phyloP scores from a whole-genome alignment of 768 basidiomycete genomes.

The Botryobasidium botryosum region DNA sequence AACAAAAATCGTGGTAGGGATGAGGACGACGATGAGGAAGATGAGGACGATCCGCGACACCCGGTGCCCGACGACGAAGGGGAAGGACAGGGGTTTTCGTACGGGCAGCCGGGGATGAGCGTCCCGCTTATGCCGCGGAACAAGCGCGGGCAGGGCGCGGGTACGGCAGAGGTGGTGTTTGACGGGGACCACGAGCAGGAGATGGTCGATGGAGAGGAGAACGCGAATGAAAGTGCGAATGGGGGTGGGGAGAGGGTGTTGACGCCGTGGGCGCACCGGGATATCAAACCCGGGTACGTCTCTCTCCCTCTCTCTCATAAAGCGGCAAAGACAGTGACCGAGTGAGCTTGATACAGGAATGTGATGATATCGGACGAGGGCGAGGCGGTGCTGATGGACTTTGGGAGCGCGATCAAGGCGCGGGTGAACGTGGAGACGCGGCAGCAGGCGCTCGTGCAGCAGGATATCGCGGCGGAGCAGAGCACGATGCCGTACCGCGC shows the following conservation, averaged over 20 bases:
- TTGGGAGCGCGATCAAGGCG: slow-evolving; percentile 82
- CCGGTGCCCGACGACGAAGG: slow-evolving; percentile 60
- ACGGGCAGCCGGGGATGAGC: not conserved
- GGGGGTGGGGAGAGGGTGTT: slow-evolving; percentile 30
- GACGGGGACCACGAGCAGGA: slow-evolving; percentile 63
- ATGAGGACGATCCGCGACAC: slow-evolving; percentile 23
- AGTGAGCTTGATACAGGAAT: slow-evolving; percentile 39
- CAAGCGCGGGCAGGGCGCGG: not conserved
- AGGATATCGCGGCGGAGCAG: slow-evolving; percentile 95
- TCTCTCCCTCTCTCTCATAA: not conserved
- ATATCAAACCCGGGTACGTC: slow-evolving; percentile 89
- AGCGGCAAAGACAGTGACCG: not conserved
- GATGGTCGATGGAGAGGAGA: slow-evolving; percentile 23
- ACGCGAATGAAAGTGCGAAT: slow-evolving; percentile 10
- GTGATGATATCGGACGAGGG: slow-evolving; percentile 95
- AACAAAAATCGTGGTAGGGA: too few species aligned
- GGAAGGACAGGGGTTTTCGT: slow-evolving; percentile 20
- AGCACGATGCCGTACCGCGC: slow-evolving; percentile 98
- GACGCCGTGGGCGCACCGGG: slow-evolving; percentile 89
- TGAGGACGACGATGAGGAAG: slow-evolving; percentile 15
- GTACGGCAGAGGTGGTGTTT: slow-evolving; percentile 40
- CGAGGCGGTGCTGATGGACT: slow-evolving; percentile 91
- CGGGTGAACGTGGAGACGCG: slow-evolving; percentile 67
- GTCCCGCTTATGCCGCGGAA: not conserved
- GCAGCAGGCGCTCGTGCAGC: slow-evolving; percentile 75